Evolutionary conservation across 345 rosid genomes (phyloP).

Genomic region (Raphanus sativus): DNA sequence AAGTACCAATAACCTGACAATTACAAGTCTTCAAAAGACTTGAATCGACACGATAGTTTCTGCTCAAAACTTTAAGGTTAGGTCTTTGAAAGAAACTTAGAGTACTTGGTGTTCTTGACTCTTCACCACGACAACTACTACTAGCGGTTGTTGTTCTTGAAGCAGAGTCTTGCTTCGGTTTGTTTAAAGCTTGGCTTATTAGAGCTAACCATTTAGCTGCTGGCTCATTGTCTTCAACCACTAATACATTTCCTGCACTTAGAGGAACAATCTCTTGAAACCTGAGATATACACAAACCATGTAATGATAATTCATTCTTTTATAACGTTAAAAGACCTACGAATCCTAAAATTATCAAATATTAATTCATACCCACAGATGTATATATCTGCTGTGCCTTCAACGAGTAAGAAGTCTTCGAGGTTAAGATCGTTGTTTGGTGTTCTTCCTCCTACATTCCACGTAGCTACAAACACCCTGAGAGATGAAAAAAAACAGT

Average conservation of each 20-base stretch:
- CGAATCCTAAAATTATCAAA: background rate
- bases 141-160: constrained; percentile 28
- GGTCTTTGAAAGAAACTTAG: constrained; percentile 71
- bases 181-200: constrained; percentile 81
- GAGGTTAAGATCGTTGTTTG: constrained; percentile 65
- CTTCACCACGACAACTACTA: constrained; percentile 40
- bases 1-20: constrained; percentile 47
- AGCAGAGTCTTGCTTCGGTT: constrained; percentile 42
- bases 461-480: constrained; percentile 87
- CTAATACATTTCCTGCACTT: constrained; percentile 93
- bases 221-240: constrained; percentile 89
- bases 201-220: constrained; percentile 93
- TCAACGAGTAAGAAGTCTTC: constrained; percentile 87
- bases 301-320: background rate
- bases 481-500: constrained; percentile 22
- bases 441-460: constrained; percentile 95
- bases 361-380: constrained; percentile 73
- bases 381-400: constrained; percentile 79
- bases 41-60: constrained; percentile 59
- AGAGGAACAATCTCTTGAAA: constrained; percentile 97
- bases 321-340: background rate
- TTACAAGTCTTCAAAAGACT: constrained; percentile 79
- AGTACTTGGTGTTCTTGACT: constrained; percentile 45
- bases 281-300: constrained; percentile 37
- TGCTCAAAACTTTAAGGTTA: constrained; percentile 69